Conservation (phyloP, 1,284 basidiomycete genomes). For the Cryptococcus sp. region DNA sequence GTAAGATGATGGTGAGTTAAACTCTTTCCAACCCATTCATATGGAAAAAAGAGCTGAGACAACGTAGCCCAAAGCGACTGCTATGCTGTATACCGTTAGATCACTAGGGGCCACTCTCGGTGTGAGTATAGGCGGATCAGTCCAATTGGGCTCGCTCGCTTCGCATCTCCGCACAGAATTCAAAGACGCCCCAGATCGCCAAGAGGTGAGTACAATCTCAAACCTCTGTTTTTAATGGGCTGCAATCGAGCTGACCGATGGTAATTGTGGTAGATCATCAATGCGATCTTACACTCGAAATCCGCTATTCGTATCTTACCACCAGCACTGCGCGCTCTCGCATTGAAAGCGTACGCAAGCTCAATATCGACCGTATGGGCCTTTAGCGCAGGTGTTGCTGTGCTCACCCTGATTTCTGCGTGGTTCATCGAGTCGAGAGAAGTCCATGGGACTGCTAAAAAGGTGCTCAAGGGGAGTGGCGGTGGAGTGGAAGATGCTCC, state of each 20-base stretch:
- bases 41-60: background rate
- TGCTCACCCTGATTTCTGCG: slow-evolving; percentile 33
- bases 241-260: background rate
- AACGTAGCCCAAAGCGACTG: slow-evolving; percentile 48
- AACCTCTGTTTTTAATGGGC: background rate
- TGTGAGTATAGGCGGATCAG: slow-evolving; percentile 42
- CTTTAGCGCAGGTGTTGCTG: slow-evolving; percentile 26
- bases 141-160: slow-evolving; percentile 47
- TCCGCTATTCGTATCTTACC: slow-evolving; percentile 41
- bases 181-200: slow-evolving; percentile 12
- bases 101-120: slow-evolving; percentile 50
- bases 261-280: slow-evolving; percentile 32
- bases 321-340: slow-evolving; percentile 20
- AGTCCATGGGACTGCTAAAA: slow-evolving; percentile 8
- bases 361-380: slow-evolving; percentile 37
- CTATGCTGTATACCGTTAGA: slow-evolving; percentile 50
- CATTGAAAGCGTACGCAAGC: slow-evolving; percentile 45
- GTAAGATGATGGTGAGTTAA: slow-evolving; percentile 40
- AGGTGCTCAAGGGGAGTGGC: background rate
- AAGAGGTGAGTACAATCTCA: slow-evolving; percentile 17
- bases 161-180: slow-evolving; percentile 23
- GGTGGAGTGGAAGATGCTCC: slow-evolving; percentile 9
- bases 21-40: background rate
- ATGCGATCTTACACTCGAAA: slow-evolving; percentile 50
- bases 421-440: slow-evolving; percentile 37